Percentiles rank a stretch among this genome's conserved stretches.
Evolutionary conservation across 768 basidiomycete genomes (phyloP).

Genomic region (Dentipellis fragilis): DNA sequence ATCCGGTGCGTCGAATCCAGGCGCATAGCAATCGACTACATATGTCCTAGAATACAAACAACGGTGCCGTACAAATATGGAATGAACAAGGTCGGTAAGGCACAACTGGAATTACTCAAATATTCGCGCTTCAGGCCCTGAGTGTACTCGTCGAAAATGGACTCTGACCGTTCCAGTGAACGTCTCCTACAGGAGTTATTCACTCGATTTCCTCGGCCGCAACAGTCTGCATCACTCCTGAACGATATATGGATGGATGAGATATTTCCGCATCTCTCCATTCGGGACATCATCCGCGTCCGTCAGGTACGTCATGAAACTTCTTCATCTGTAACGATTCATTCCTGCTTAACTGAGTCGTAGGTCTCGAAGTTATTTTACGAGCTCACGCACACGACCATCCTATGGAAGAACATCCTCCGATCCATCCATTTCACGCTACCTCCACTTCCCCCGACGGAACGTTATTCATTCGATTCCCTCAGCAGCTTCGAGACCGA

Average conservation of each 20-base stretch:
- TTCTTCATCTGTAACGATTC: neutral
- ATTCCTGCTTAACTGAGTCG: too few relatives aligned
- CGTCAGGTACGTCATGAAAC: slow-evolving; percentile 3
- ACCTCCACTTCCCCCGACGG: slow-evolving; percentile 12
- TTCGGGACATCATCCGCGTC: slow-evolving; percentile 12
- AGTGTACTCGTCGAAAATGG: too few relatives aligned
- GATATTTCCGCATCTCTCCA: slow-evolving; percentile 9
- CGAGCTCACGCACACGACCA: slow-evolving; percentile 11
- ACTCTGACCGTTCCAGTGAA: too few relatives aligned
- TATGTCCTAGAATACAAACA: too few relatives aligned
- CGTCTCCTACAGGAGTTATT: too few relatives aligned
- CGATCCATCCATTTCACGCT: slow-evolving; percentile 10
- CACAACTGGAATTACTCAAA: too few relatives aligned
- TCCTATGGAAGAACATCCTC: slow-evolving; percentile 14
- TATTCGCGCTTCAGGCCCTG: too few relatives aligned
- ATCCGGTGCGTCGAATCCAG: too few relatives aligned
- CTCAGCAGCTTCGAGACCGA: slow-evolving; percentile 14
- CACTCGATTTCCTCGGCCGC: too few relatives aligned
- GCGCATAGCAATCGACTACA: too few relatives aligned
- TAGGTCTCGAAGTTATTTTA: slow-evolving; percentile 10
- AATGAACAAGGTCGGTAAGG: too few relatives aligned
- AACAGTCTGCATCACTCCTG: neutral
- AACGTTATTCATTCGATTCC: slow-evolving; percentile 6
- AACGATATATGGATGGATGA: slow-evolving; percentile 12
- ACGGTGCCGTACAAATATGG: too few relatives aligned